These are phyloP conservation scores for Epichloe uncinata DNA, from an alignment of 2,329 filamentous ascomycete genomes.

Conservation along the genomic window DNA sequence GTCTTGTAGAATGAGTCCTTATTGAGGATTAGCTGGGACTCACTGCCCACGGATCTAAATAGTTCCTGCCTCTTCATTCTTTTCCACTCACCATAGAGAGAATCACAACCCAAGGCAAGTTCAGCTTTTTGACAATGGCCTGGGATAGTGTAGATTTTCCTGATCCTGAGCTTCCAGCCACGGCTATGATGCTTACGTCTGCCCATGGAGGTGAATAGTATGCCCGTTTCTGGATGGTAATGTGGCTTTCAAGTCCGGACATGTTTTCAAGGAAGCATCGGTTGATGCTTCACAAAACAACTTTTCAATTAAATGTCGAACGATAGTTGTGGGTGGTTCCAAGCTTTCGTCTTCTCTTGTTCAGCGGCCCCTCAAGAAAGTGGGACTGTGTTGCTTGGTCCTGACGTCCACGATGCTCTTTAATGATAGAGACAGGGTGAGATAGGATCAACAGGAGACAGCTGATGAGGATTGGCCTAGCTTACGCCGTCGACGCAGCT, in stretches of 20 bases:
- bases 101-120: conserved; percentile 95
- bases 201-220: conserved; percentile 94
- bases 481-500: not conserved
- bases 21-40: conserved; percentile 11
- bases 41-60: not conserved
- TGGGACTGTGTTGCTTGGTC: too few species aligned
- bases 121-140: conserved; percentile 79
- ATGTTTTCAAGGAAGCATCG: conserved; percentile 9
- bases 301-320: not conserved
- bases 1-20: conserved; percentile 97
- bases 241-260: conserved; percentile 26
- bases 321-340: not conserved
- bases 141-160: conserved; percentile 87
- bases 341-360: not conserved
- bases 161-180: conserved; percentile 90
- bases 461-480: not conserved
- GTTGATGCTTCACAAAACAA: not conserved
- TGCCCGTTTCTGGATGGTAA: conserved; percentile 42
- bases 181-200: conserved; percentile 89
- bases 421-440: too few species aligned
- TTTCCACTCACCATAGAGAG: conserved; percentile 65
- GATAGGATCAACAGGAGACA: not conserved
- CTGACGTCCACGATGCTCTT: not conserved
- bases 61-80: not conserved
- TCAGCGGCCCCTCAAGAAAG: not conserved